Conservation (phyloP, 73 alveolate genomes). For the Paramecium pentaurelia region DNA sequence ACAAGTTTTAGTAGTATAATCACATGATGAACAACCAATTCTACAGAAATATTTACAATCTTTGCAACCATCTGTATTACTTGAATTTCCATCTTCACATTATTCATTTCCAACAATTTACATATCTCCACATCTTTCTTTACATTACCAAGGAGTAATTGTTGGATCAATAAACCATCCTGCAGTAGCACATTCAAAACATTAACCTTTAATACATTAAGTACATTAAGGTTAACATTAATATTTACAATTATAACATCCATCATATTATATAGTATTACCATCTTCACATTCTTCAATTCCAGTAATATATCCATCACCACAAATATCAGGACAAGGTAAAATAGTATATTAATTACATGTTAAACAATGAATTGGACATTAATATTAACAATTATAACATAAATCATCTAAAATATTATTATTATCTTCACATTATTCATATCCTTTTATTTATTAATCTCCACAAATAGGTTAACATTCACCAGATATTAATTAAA, state of each 20-base stretch:
- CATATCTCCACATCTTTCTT: not conserved
- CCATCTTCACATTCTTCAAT: constrained; percentile 5
- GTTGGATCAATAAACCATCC: not conserved
- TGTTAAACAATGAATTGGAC: not conserved
- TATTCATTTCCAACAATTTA: not conserved
- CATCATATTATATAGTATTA: not conserved
- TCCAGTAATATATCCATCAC: not conserved
- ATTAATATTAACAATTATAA: not conserved
- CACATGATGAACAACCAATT: not conserved
- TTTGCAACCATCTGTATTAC: not conserved
- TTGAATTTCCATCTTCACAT: not conserved
- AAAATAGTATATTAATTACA: not conserved
- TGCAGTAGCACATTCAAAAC: not conserved
- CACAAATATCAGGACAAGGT: not conserved
- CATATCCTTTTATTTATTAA: not conserved
- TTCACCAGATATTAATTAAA: not conserved
- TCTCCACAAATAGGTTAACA: not conserved
- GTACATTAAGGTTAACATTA: not conserved
- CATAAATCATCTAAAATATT: not conserved
- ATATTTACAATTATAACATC: not conserved
- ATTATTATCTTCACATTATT: not conserved
- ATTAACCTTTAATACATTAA: not conserved
- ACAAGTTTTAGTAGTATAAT: not conserved
- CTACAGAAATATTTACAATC: not conserved
- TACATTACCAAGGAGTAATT: not conserved